Evolutionary conservation across 345 rosid genomes (phyloP).

Genomic region (Passiflora organensis): DNA sequence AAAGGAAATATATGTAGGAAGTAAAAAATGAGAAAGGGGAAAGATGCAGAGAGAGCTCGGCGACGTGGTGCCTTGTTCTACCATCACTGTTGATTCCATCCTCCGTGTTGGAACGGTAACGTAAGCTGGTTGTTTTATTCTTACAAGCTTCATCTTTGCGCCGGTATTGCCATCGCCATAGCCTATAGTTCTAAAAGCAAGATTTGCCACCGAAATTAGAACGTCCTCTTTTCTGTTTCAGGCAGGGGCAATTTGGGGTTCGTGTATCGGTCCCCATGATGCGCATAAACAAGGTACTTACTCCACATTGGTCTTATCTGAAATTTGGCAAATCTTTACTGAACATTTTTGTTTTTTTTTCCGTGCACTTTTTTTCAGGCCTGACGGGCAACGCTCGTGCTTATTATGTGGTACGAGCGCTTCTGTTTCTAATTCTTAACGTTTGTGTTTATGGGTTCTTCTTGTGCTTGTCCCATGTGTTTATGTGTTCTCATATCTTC

Average conservation of each 20-base stretch:
- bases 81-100: constrained; percentile 58
- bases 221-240: constrained; percentile 12
- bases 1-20: too few species aligned
- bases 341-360: background rate
- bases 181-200: background rate
- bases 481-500: background rate
- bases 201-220: background rate
- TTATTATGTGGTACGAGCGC: constrained; percentile 57
- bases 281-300: constrained; percentile 53
- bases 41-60: constrained; percentile 44
- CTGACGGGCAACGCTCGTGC: constrained; percentile 55
- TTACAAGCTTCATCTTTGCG: too few species aligned
- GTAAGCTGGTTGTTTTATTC: too few species aligned
- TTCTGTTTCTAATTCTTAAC: background rate
- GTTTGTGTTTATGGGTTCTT: background rate
- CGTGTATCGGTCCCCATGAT: constrained; percentile 52
- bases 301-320: background rate
- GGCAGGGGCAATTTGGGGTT: constrained; percentile 80
- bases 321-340: background rate
- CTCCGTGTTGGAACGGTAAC: constrained; percentile 65
- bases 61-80: constrained; percentile 67
- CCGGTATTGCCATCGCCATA: background rate
- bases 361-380: constrained; percentile 31
- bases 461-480: background rate
- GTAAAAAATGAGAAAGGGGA: constrained; percentile 36